phyloP scores from a whole-genome alignment of 164 flowering plant genomes.

The Echeveria elegans region DNA sequence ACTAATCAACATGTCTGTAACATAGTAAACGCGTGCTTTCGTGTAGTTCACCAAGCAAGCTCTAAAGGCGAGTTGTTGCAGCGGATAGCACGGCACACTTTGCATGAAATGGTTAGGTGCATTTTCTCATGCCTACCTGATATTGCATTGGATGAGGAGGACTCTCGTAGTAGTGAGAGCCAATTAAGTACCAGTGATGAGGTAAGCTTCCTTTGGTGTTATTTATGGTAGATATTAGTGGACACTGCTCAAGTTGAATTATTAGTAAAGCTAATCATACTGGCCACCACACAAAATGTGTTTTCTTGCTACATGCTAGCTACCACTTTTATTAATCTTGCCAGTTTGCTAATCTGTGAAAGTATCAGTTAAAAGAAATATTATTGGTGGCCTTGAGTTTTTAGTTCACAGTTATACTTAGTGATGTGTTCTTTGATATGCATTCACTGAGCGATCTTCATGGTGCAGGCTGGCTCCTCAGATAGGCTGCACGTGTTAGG shows the following conservation, averaged over 20 bases:
- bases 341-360: not conserved
- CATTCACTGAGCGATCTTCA: not conserved
- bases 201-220: conserved; percentile 25
- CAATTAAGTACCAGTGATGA: conserved; percentile 19
- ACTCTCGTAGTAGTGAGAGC: conserved; percentile 26
- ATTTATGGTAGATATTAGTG: not conserved
- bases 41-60: conserved; percentile 61
- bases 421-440: not conserved
- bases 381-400: not conserved
- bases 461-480: conserved; percentile 22
- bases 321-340: not conserved
- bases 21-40: conserved; percentile 60
- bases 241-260: not conserved
- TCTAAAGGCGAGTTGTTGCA: conserved; percentile 55
- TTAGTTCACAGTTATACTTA: not conserved
- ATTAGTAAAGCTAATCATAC: not conserved
- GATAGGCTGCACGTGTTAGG: conserved; percentile 21
- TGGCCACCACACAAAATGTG: not conserved
- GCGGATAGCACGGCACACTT: conserved; percentile 51
- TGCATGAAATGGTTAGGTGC: conserved; percentile 58
- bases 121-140: conserved; percentile 48
- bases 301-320: not conserved
- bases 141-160: conserved; percentile 22
- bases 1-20: conserved; percentile 64
- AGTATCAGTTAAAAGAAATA: not conserved